phyloP scores from a whole-genome alignment of 2,329 filamentous ascomycete species.

The Conoideocrella luteorostrata region DNA sequence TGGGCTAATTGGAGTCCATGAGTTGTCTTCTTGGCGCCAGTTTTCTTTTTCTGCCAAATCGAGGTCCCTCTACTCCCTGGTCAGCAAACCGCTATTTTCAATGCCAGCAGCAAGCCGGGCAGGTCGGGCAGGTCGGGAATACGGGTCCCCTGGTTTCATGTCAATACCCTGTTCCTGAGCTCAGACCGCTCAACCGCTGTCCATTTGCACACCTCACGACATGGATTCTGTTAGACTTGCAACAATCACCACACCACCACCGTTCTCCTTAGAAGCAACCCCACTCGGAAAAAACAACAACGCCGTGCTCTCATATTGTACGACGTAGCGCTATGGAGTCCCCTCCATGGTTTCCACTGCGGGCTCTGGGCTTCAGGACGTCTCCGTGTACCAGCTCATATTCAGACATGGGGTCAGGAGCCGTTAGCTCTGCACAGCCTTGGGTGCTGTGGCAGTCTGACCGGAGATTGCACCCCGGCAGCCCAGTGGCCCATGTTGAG shows the following conservation, averaged over 20 bases:
- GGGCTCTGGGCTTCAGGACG: constrained; percentile 2
- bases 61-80: too few relatives aligned
- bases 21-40: background rate
- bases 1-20: background rate
- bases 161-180: constrained; percentile 1
- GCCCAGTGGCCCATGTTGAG: background rate
- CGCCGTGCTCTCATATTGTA: background rate
- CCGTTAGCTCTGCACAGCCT: background rate
- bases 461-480: constrained; percentile 1
- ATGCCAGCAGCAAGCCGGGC: too few relatives aligned
- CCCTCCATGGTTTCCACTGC: background rate
- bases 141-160: background rate
- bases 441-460: background rate
- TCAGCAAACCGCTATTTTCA: too few relatives aligned
- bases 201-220: background rate
- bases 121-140: background rate
- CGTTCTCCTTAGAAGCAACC: background rate
- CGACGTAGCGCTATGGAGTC: background rate
- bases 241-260: constrained; percentile 3
- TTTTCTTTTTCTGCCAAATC: background rate
- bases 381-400: background rate
- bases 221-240: background rate
- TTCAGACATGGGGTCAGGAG: background rate
- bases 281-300: background rate
- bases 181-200: constrained; percentile 1